Conservation (phyloP, 441 rosid genomes). For the Populus hybrid region DNA sequence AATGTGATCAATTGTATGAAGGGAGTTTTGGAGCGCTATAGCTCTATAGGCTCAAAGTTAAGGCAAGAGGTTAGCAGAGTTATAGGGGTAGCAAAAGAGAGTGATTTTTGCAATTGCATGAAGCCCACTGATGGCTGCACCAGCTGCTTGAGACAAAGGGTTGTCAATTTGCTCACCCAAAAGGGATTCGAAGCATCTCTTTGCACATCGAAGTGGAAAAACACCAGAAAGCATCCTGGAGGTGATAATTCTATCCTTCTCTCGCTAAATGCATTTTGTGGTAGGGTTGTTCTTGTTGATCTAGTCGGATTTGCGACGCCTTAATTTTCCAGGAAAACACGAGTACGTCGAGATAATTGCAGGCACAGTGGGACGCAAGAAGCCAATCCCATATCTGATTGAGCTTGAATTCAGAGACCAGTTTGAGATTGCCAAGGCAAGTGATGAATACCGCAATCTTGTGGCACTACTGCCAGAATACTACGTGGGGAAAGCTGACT, state of each 20-base stretch:
- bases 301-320: not conserved
- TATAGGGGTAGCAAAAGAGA: slow-evolving; percentile 25
- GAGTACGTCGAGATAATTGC: slow-evolving; percentile 37
- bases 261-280: too few relatives aligned
- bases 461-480: slow-evolving; percentile 36
- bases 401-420: slow-evolving; percentile 50
- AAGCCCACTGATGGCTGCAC: slow-evolving; percentile 30
- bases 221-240: slow-evolving; percentile 39
- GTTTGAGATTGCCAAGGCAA: slow-evolving; percentile 46
- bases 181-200: slow-evolving; percentile 34
- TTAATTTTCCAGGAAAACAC: slow-evolving; percentile 32
- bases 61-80: slow-evolving; percentile 30
- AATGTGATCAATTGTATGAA: slow-evolving; percentile 3
- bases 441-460: slow-evolving; percentile 37
- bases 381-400: slow-evolving; percentile 34
- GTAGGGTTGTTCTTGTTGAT: too few relatives aligned
- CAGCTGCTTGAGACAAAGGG: slow-evolving; percentile 31
- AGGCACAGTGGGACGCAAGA: slow-evolving; percentile 31
- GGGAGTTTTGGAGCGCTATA: slow-evolving; percentile 40
- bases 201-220: slow-evolving; percentile 40
- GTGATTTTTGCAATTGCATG: slow-evolving; percentile 27
- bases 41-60: slow-evolving; percentile 22
- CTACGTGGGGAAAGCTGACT: slow-evolving; percentile 46
- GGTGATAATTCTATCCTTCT: slow-evolving; percentile 17
- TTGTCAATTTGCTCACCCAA: slow-evolving; percentile 28